Evolutionary conservation across 768 basidiomycete genomes (phyloP), one percentile per base, ranked within the genome.

Genomic region (Psilocybe tampanensis): DNA sequence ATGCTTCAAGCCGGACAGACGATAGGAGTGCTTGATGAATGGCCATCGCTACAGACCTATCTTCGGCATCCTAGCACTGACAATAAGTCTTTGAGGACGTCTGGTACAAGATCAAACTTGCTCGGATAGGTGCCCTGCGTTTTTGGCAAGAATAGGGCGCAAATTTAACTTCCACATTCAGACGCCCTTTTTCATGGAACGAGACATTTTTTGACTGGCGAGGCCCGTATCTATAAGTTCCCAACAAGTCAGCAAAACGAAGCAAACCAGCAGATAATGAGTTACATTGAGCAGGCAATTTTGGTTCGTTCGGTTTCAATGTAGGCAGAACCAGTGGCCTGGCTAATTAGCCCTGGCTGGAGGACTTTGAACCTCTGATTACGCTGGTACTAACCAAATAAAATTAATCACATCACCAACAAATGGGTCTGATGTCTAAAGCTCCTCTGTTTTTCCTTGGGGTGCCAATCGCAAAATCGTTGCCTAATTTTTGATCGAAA

Each of bases 111-210:
- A 39, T 52, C 58, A 60, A 3, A 68, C 89, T 74, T 73, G 96
- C 96, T 60, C 91, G 87, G 64, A 96, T 83, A 0, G 96, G 96
- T 7, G 90, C 88, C 67, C 90, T 80, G 62, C 96, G 78, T 15
- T 78, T 81, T 24, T 76, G 72, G 64, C 89, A 94, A 8, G 97
- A 94, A 70, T 96, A 99, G 0, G 97, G 97, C 2, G 95, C 84
- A 65, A 95, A 98, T 73, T 98, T 98, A 50, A 98, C 92, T 73
- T 98, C 95, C 7, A 99, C 91, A 58, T 94, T 98, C 50, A 99
- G 73, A 52, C 83, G 84, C 1, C 96, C 97, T 56, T 85, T 88
- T 64, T 98, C 96, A 60, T 81, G 94, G 68, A 95, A 99, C 2
- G 84, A 72, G 13, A 80, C 78, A 52, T 82, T 90, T 78, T 90